These are phyloP conservation scores for Chrysoporthe austroafricana DNA, from an alignment of 2,329 filamentous ascomycete genomes.

Conservation along the genomic window DNA sequence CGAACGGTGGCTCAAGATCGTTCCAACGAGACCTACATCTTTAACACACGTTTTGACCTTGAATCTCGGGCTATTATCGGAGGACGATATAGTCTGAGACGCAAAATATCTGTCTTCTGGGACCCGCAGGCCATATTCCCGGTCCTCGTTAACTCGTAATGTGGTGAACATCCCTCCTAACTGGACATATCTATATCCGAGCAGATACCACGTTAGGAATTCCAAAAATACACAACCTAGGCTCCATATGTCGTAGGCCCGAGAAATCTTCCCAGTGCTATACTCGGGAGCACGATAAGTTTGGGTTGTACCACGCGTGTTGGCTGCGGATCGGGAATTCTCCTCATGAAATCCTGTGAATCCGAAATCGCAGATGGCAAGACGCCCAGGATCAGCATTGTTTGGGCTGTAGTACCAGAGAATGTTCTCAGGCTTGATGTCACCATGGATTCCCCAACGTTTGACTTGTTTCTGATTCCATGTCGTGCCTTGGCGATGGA, in stretches of 20 bases:
- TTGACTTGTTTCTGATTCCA: neutral
- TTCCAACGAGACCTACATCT: neutral
- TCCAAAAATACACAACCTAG: neutral
- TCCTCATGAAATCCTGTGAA: neutral
- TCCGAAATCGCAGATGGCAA: neutral
- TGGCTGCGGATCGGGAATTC: neutral
- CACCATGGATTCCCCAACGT: neutral
- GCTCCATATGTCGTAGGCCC: neutral
- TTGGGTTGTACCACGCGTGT: neutral
- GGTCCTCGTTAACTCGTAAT: neutral
- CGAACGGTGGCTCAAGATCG: neutral
- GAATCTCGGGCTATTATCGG: neutral
- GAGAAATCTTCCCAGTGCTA: neutral
- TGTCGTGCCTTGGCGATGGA: neutral
- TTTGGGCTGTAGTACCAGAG: neutral
- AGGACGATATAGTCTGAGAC: neutral
- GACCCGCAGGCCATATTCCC: neutral
- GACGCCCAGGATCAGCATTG: neutral
- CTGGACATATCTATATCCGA: neutral
- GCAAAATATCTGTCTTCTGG: neutral
- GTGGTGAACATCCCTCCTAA: neutral
- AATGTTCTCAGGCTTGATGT: neutral
- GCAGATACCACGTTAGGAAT: constrained; percentile 1
- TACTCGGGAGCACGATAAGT: neutral
- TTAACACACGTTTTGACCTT: neutral